Conservation (phyloP, 2,329 filamentous ascomycete genomes). For the Neonectria hederae region DNA sequence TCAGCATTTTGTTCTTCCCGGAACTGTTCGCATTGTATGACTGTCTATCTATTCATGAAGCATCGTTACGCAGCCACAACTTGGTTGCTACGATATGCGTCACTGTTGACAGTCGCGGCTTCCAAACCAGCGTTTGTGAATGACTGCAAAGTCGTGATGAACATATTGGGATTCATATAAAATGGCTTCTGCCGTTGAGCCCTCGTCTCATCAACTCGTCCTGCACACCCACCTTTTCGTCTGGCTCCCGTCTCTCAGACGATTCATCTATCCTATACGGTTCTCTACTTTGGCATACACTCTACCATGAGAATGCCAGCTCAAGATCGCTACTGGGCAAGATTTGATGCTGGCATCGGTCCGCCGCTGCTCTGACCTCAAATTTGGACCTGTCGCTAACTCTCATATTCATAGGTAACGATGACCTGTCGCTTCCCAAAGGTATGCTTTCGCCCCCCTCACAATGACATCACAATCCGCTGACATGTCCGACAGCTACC, state of each 20-base stretch:
- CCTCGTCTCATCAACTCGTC: slow-evolving; percentile 10
- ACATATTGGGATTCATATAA: slow-evolving; percentile 4
- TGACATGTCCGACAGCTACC: slow-evolving; percentile 60
- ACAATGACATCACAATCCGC: slow-evolving; percentile 7
- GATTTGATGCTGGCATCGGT: slow-evolving; percentile 36
- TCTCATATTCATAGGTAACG: slow-evolving; percentile 58
- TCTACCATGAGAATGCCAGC: slow-evolving; percentile 30
- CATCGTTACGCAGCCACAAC: slow-evolving; percentile 5
- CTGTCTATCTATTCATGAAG: slow-evolving; percentile 9
- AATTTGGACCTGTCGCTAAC: slow-evolving; percentile 45
- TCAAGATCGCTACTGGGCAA: slow-evolving; percentile 45
- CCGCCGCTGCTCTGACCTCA: slow-evolving; percentile 15
- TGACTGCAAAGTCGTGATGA: background rate
- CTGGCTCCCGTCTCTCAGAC: slow-evolving; percentile 2
- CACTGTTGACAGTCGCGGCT: slow-evolving; percentile 15
- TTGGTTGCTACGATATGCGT: slow-evolving; percentile 20
- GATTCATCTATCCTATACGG: background rate
- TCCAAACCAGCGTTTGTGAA: slow-evolving; percentile 1
- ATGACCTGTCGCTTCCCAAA: slow-evolving; percentile 72
- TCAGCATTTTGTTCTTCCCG: slow-evolving; percentile 12
- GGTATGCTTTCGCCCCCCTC: slow-evolving; percentile 53
- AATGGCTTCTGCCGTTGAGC: background rate
- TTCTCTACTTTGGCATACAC: background rate
- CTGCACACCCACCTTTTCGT: slow-evolving; percentile 24
- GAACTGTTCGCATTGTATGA: slow-evolving; percentile 5